phyloP scores from a whole-genome alignment of 441 rosid species.

The Syzygium malaccense region DNA sequence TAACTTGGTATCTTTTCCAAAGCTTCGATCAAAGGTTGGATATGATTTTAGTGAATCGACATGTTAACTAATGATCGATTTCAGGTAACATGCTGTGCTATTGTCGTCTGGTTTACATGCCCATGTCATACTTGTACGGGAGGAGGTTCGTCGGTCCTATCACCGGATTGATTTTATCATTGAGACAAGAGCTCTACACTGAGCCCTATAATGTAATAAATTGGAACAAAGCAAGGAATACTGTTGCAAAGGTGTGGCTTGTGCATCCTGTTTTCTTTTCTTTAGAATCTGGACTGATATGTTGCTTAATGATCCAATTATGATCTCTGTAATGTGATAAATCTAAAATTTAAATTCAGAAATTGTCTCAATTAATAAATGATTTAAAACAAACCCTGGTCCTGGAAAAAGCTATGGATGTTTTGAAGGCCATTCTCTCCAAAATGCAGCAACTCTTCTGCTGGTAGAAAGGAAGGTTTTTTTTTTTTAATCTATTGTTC shows the following conservation, averaged over 20 bases:
- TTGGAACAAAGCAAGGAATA: slow-evolving; percentile 37
- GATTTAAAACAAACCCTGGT: background rate
- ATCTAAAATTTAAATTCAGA: background rate
- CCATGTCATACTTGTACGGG: slow-evolving; percentile 54
- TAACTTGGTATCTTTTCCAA: background rate
- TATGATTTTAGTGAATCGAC: background rate
- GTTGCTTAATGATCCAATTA: background rate
- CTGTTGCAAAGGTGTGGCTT: slow-evolving; percentile 27
- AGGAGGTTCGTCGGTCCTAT: slow-evolving; percentile 41
- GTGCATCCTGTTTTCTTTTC: background rate
- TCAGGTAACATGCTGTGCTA: slow-evolving; percentile 43
- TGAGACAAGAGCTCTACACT: slow-evolving; percentile 40
- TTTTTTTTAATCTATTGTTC: background rate
- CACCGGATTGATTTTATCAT: slow-evolving; percentile 24
- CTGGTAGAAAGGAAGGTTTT: background rate
- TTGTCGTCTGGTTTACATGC: slow-evolving; percentile 47
- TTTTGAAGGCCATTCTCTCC: background rate
- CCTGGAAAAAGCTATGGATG: background rate
- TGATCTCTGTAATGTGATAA: background rate
- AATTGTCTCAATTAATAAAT: background rate
- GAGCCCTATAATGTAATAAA: slow-evolving; percentile 36
- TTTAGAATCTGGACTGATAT: background rate
- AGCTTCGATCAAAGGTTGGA: background rate
- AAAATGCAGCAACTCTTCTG: background rate
- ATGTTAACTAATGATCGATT: background rate